phyloP scores from a whole-genome alignment of 2,329 filamentous ascomycete genomes.

The Talaromyces sp. region DNA sequence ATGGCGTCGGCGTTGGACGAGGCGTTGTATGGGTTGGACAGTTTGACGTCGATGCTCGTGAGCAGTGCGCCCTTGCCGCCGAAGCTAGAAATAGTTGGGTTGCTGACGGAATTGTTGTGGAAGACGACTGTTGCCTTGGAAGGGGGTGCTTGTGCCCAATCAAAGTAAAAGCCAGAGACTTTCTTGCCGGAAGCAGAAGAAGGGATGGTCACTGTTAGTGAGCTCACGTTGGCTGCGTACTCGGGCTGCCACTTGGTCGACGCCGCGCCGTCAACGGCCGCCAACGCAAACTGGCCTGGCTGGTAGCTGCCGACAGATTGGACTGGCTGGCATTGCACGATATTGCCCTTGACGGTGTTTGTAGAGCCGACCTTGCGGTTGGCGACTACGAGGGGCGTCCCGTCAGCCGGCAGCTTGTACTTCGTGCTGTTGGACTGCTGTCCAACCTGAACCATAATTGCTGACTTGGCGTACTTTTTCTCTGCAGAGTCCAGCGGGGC shows the following conservation, averaged over 20 bases:
- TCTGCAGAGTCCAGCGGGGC: constrained; percentile 49
- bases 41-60: constrained; percentile 5
- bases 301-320: constrained; percentile 44
- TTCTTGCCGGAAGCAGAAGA: neutral
- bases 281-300: constrained; percentile 64
- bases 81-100: constrained; percentile 12
- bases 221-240: constrained; percentile 44
- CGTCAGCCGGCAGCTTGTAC: constrained; percentile 45
- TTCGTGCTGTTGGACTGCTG: constrained; percentile 31
- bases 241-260: constrained; percentile 63
- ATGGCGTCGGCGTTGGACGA: constrained; percentile 22
- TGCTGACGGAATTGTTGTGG: constrained; percentile 39
- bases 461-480: constrained; percentile 44
- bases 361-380: constrained; percentile 55
- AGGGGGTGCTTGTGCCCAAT: constrained; percentile 56
- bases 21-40: constrained; percentile 32
- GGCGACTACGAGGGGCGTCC: constrained; percentile 46
- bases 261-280: constrained; percentile 60
- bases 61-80: neutral
- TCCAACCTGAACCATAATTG: constrained; percentile 57
- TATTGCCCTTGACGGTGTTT: constrained; percentile 53
- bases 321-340: constrained; percentile 59
- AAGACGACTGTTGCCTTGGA: constrained; percentile 50
- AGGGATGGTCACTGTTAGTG: constrained; percentile 53
- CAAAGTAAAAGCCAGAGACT: constrained; percentile 49